Conservation (phyloP, 2,329 filamentous ascomycete species). For the Scopulariopsis brevicaulis region DNA sequence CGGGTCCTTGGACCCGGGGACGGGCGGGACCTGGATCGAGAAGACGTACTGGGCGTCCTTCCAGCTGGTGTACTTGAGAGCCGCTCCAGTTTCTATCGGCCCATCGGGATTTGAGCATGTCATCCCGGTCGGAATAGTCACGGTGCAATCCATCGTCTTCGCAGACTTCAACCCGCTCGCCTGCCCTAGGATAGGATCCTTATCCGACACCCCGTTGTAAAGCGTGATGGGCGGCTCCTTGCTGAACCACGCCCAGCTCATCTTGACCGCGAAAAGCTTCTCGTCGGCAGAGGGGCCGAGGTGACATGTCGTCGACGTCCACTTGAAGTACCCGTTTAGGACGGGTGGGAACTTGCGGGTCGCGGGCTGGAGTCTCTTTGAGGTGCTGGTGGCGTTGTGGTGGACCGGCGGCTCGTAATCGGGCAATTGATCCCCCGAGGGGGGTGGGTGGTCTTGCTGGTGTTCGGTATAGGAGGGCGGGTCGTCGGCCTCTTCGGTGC, state of each 20-base stretch:
- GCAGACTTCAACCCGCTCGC: not conserved
- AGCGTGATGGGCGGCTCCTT: not conserved
- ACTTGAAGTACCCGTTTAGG: not conserved
- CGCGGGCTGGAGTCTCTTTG: not conserved
- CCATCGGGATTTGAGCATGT: not conserved
- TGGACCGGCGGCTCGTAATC: not conserved
- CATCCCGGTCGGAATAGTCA: not conserved
- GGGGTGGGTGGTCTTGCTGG: not conserved
- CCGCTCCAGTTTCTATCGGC: not conserved
- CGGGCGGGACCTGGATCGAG: not conserved
- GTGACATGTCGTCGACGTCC: not conserved
- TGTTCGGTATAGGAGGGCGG: not conserved
- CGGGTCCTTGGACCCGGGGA: not conserved
- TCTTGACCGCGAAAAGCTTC: not conserved
- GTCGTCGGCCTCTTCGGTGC: not conserved
- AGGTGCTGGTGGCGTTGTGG: not conserved
- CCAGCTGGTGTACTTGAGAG: not conserved
- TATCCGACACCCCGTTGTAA: not conserved
- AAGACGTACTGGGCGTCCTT: not conserved
- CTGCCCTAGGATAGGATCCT: not conserved
- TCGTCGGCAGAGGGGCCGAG: not conserved
- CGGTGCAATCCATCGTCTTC: not conserved
- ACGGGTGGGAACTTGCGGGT: not conserved
- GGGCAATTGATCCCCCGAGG: not conserved
- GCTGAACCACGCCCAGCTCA: not conserved